Conservation (phyloP, 192 early-diverging fungal genomes). For the Dispira simplex region DNA sequence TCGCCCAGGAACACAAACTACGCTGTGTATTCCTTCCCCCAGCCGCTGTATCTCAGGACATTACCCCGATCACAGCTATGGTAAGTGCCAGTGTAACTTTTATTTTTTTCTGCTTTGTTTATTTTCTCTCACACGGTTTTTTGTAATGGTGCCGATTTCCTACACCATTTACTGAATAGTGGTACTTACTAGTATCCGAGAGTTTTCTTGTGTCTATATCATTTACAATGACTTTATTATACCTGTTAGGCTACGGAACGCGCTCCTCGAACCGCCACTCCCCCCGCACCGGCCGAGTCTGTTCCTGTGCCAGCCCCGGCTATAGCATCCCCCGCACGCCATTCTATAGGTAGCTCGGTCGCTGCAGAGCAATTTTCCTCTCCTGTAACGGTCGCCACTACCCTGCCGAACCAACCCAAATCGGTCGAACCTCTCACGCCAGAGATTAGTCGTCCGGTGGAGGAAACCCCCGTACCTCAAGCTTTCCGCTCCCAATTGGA, state of each 20-base stretch:
- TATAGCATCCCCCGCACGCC: not conserved
- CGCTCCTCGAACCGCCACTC: not conserved
- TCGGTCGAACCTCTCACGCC: not conserved
- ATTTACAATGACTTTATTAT: not conserved
- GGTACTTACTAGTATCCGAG: constrained; percentile 16
- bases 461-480: not conserved
- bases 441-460: not conserved
- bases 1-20: constrained; percentile 53
- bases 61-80: too few species aligned
- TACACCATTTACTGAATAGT: too few species aligned
- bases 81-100: too few species aligned
- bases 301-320: not conserved
- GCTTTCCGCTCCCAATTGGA: not conserved
- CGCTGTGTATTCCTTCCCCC: constrained; percentile 38
- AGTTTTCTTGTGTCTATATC: constrained; percentile 16
- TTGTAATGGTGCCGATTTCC: too few species aligned
- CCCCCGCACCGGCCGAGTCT: not conserved
- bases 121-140: not conserved
- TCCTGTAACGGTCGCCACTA: not conserved
- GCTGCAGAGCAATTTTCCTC: not conserved
- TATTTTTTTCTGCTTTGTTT: constrained; percentile 10
- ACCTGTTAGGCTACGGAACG: not conserved
- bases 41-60: not conserved
- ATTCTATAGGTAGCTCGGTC: not conserved
- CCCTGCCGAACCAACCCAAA: not conserved